Percentiles rank a stretch among this genome's conserved stretches.
Conservation (phyloP, 192 early-diverging fungal genomes). For the Coemansia sp. region DNA sequence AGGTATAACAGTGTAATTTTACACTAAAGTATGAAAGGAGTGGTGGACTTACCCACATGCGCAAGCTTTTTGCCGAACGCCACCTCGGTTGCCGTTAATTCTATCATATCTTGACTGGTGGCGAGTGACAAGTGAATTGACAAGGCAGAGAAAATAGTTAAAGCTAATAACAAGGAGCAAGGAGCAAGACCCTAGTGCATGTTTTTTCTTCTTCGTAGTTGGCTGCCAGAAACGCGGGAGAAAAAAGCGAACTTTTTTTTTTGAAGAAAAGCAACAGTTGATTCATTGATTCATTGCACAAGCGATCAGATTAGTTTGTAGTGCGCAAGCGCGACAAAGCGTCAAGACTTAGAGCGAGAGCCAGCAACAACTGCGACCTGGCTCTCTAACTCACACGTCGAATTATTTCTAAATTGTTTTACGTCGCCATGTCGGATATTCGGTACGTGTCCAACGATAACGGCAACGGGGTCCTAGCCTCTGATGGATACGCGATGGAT, state of each 20-base stretch:
- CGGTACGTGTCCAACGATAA: slow-evolving; percentile 44
- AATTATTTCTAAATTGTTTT: slow-evolving; percentile 7
- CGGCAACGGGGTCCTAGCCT: neutral
- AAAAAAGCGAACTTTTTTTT: neutral
- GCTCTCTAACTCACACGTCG: slow-evolving; percentile 31
- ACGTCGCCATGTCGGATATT: slow-evolving; percentile 21
- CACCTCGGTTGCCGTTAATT: slow-evolving; percentile 33
- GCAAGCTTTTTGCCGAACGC: slow-evolving; percentile 51
- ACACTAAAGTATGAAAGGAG: neutral
- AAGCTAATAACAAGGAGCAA: neutral
- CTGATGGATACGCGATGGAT: slow-evolving; percentile 18
- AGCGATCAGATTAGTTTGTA: neutral
- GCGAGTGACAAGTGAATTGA: neutral
- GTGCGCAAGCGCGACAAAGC: neutral
- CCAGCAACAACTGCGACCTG: neutral
- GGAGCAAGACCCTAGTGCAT: neutral
- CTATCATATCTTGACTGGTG: slow-evolving; percentile 25
- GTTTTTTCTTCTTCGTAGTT: neutral
- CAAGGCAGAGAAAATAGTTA: neutral
- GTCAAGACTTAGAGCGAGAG: neutral
- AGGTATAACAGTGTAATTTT: neutral
- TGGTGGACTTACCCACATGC: slow-evolving; percentile 32
- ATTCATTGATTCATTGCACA: neutral
- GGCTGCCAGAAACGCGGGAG: neutral
- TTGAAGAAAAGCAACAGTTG: neutral